Evolutionary conservation across 75 land plant genomes (phyloP), one percentile per base, ranked within the genome.

Genomic region (Pinus taeda): DNA sequence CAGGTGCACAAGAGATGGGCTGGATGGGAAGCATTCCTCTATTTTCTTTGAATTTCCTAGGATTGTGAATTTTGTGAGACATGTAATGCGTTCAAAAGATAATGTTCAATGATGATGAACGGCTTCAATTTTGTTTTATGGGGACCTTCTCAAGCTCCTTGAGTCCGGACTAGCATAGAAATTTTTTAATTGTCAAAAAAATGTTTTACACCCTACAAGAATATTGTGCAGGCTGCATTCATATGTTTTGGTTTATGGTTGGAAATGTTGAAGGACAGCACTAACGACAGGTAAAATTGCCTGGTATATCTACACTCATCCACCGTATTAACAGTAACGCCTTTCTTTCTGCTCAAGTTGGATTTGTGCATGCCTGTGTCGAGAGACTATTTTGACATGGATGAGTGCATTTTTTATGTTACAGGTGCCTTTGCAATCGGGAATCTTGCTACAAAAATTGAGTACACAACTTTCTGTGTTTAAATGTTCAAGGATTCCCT

Each of bases 41-140:
- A 79, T 94, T 1, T 96, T 96, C 65, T 96, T 71, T 77, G 92
- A 96, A 67, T 96, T 85, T 55, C 86, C 84, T 24, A 78, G 99
- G 1, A 96, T 96, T 72, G 73, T 94, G 14, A 85, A 88, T 15
- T 49, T 63, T 15, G 93, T 96, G 14, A 88, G 78, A 70, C 30
- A 64, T 69, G 83, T 90, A 24, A 85, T 83, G 90, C 49, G 18
- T 5, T 42, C 71, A 7, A n/a, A 42, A 15, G n/a, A 69, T 33
- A 42, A 42, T 42, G 49, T 69, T 20, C 33, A 3, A 64, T 37
- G 8, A 69, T n/a, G 1, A 18, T 18, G 6, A n/a, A 21, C 12
- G n/a, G 20, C 49, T 37, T 9, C 71, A 7, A 69, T 65, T 33
- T 65, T 65, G 69, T 33, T 6, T 30, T 65, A 12, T 7, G 36